These are phyloP conservation scores for Talaromyces proteolyticus DNA, from an alignment of 495 filamentous ascomycete genomes.

Conservation along the genomic window DNA sequence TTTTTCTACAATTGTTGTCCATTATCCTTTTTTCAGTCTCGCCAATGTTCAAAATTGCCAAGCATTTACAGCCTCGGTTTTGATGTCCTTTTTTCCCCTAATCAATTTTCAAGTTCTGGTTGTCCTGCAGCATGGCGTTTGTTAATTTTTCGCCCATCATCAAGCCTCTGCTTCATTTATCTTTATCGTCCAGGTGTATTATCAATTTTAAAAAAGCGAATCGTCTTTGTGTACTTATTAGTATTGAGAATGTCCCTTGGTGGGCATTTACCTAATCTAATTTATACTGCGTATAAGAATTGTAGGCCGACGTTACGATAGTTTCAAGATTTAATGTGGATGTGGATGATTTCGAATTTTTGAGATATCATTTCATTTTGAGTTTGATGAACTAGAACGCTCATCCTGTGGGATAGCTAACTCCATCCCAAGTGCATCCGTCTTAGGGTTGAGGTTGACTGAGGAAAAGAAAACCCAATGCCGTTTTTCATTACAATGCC, in stretches of 20 bases:
- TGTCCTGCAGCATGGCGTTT: not conserved
- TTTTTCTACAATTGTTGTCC: no score
- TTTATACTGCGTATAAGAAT: no score
- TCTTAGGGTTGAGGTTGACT: not conserved
- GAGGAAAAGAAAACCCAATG: not conserved
- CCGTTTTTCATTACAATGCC: not conserved
- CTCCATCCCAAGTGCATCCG: not conserved
- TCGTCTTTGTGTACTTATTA: not conserved
- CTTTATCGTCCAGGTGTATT: not conserved
- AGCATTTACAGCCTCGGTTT: not conserved
- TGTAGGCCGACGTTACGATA: no score
- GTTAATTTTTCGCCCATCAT: not conserved
- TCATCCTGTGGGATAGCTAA: not conserved
- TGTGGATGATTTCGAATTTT: not conserved
- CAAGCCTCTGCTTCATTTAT: no score
- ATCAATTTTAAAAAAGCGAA: not conserved
- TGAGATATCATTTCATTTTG: not conserved
- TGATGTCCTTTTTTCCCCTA: not conserved
- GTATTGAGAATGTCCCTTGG: not conserved
- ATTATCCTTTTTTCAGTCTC: not conserved
- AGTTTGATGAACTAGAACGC: no score
- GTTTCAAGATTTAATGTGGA: no score
- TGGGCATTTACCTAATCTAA: not conserved
- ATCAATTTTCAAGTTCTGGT: no score
- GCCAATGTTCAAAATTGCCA: not conserved